Base-by-base conservation (phyloP, 495 filamentous ascomycete genomes). In the Parathielavia appendiculata region DNA sequence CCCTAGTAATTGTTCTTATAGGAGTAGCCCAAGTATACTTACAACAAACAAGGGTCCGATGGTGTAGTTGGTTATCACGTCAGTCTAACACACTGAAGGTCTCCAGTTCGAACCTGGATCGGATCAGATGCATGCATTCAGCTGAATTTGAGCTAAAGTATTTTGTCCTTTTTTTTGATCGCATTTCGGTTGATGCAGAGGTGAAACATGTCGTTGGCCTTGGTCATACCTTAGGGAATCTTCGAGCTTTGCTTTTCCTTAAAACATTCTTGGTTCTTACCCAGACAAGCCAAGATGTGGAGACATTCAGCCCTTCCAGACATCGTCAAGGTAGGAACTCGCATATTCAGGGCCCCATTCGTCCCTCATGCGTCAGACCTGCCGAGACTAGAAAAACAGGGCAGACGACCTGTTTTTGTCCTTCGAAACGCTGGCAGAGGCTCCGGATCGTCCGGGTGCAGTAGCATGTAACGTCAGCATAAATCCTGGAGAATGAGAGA, bases 21-120 rank as follows among this genome's bases (percentile, higher is more conserved):
- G n/a, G n/a, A n/a, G n/a, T n/a, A n/a, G n/a, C n/a, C n/a, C n/a
- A n/a, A n/a, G n/a, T n/a, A n/a, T n/a, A n/a, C n/a, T 16, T 22
- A 32, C 30, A n/a, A 35, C 34, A 35, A 35, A 11, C 34, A 5
- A 30, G 23, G 45, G 45, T n/a, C 23, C 48, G 47, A 56, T 61
- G 53, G 59, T 61, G 59, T 61, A 61, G 59, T 57, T 61, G 53
- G 59, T 61, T 61, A n/a, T n/a, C n/a, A n/a, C n/a, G n/a, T n/a
- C n/a, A n/a, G n/a, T n/a, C n/a, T n/a, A n/a, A n/a, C n/a, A n/a
- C n/a, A n/a, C n/a, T 53, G 53, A 61, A 61, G 59, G 59, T 61
- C 59, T 56, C 59, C 59, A 61, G 59, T 61, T 61, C 59, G 39
- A 61, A 11, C 59, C 59, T 61, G 59, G 59, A 56, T 56, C 47